Evolutionary conservation across 148 eudicot genomes (phyloP).

Genomic region (Rhododendron henanense): DNA sequence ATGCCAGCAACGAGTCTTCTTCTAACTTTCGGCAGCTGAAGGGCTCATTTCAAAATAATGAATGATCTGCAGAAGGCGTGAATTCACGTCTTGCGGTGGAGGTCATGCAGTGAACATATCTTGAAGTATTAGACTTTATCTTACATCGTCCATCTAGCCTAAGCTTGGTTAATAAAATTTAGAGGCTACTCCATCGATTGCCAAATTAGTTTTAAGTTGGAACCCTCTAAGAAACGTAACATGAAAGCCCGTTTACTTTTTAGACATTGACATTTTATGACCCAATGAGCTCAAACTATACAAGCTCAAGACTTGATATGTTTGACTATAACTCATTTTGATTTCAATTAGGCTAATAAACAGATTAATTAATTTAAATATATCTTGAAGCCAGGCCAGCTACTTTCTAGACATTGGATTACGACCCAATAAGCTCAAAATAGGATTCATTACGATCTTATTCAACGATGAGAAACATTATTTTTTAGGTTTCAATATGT

Average conservation of each 20-base stretch:
- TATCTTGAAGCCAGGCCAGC: background rate
- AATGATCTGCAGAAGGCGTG: background rate
- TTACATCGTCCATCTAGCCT: too few species aligned
- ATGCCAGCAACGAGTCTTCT: background rate
- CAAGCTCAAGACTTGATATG: background rate
- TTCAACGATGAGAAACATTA: background rate
- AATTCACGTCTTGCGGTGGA: background rate
- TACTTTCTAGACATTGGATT: background rate
- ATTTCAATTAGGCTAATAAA: background rate
- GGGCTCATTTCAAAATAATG: too few species aligned
- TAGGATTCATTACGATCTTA: background rate
- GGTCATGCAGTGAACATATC: background rate
- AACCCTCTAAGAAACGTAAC: too few species aligned
- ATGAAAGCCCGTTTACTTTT: too few species aligned
- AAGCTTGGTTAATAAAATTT: too few species aligned
- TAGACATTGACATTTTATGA: background rate
- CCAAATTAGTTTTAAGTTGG: too few species aligned
- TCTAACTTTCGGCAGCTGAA: background rate
- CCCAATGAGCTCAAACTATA: background rate
- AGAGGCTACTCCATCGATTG: too few species aligned
- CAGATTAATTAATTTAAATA: too few species aligned
- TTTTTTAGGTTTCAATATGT: too few species aligned
- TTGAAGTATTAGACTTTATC: background rate
- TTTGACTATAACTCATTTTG: background rate
- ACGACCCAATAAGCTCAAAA: background rate